Percentiles rank a stretch among this genome's conserved stretches.
Evolutionary conservation across 441 rosid species (phyloP).

Genomic region (Francoa sonchifolia): DNA sequence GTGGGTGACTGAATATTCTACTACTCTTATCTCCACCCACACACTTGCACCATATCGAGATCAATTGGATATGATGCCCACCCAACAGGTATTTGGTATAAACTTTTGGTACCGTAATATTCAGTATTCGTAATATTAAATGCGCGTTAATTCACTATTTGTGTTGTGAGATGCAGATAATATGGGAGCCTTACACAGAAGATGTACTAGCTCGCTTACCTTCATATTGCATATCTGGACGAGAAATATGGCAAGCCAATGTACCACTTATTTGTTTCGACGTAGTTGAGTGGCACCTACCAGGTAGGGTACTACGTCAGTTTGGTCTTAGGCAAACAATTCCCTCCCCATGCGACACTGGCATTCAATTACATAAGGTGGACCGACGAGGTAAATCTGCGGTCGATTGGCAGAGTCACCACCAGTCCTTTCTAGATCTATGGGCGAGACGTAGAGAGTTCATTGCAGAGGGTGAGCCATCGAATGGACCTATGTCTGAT

Average conservation of each 20-base stretch:
- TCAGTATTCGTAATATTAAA: too few relatives aligned
- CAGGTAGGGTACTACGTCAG: constrained; percentile 1
- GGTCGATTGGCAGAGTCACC: not conserved
- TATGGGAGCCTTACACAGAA: not conserved
- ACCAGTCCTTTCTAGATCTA: not conserved
- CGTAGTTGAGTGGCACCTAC: constrained; percentile 5
- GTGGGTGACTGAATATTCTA: too few relatives aligned
- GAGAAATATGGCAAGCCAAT: not conserved
- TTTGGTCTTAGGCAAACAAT: constrained; percentile 1
- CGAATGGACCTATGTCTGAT: not conserved
- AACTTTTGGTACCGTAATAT: too few relatives aligned
- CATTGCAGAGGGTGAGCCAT: not conserved
- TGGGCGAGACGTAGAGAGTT: not conserved
- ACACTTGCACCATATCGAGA: too few relatives aligned
- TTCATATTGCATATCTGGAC: not conserved
- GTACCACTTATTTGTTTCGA: constrained; percentile 4
- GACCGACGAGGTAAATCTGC: not conserved
- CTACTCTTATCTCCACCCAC: too few relatives aligned
- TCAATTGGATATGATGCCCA: too few relatives aligned
- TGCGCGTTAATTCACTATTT: too few relatives aligned
- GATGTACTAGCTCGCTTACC: not conserved
- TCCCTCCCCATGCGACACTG: not conserved
- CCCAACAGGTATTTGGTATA: too few relatives aligned
- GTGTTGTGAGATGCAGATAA: not conserved
- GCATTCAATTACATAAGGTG: not conserved